A percentile compares a stretch with the other conserved stretches of the same genome.
Conservation (phyloP, 2,329 filamentous ascomycete genomes). For the Penicillium oxalicum region DNA sequence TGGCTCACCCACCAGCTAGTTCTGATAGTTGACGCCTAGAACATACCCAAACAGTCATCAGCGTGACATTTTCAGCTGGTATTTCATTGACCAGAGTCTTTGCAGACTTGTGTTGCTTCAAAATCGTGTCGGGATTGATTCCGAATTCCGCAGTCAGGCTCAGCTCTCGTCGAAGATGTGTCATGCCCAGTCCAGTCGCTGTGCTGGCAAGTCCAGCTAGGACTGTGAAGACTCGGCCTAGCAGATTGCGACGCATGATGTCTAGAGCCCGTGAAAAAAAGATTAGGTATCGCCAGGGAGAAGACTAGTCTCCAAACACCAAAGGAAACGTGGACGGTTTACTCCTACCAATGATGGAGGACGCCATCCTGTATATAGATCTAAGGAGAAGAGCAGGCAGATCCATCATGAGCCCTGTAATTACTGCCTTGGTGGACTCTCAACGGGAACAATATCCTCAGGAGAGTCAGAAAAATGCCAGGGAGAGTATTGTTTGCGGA, state of each 20-base stretch:
- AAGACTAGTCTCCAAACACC: too few species aligned
- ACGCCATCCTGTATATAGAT: not conserved
- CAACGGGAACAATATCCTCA: constrained; percentile 9
- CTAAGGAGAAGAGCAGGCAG: not conserved
- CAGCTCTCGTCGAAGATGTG: constrained; percentile 11
- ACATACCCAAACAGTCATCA: constrained; percentile 11
- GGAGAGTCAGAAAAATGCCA: constrained; percentile 5
- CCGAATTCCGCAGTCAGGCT: constrained; percentile 17
- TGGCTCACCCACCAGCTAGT: not conserved
- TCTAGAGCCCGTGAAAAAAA: not conserved
- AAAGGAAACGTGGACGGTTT: too few species aligned
- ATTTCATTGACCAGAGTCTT: constrained; percentile 1
- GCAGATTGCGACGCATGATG: constrained; percentile 7
- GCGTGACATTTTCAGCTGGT: not conserved
- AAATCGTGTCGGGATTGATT: constrained; percentile 10
- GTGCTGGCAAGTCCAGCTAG: constrained; percentile 10
- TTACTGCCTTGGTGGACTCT: not conserved
- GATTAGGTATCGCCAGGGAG: too few species aligned
- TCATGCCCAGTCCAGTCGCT: constrained; percentile 2
- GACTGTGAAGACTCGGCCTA: not conserved
- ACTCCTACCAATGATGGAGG: too few species aligned
- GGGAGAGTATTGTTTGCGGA: constrained; percentile 11
- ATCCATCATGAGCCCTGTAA: not conserved
- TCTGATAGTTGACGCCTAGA: not conserved
- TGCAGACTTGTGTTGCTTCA: constrained; percentile 4